A percentile compares a stretch with the other conserved stretches of the same genome.
phyloP scores from a whole-genome alignment of 1,284 basidiomycete species.

The Ceratobasidium sp. region DNA sequence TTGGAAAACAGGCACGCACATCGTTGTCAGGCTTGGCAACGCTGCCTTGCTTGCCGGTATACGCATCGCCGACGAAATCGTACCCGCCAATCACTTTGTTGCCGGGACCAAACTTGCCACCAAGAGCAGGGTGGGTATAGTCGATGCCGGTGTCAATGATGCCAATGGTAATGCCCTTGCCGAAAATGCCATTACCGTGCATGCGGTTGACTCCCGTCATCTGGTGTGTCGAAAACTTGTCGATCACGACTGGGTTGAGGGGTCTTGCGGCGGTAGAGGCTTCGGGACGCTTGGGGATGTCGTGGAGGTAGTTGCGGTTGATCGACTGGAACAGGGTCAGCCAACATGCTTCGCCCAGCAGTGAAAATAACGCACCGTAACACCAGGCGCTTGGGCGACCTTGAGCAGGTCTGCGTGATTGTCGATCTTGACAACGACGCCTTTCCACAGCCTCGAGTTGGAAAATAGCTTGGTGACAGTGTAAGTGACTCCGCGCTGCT shows the following conservation, averaged over 20 bases:
- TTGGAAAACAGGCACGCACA: neutral
- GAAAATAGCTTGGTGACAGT: conserved; percentile 9
- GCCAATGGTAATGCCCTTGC: conserved; percentile 56
- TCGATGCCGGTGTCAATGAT: conserved; percentile 56
- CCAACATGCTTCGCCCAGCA: too few species aligned
- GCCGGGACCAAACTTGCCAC: conserved; percentile 54
- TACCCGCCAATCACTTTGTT: conserved; percentile 51
- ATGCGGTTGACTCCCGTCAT: conserved; percentile 51
- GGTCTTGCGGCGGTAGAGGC: neutral
- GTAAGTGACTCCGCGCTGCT: conserved; percentile 8
- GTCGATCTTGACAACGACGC: conserved; percentile 1
- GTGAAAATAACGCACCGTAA: neutral
- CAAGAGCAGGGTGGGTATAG: conserved; percentile 56
- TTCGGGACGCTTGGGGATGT: neutral
- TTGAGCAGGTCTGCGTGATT: neutral
- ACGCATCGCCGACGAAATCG: conserved; percentile 55
- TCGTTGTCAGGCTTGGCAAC: neutral
- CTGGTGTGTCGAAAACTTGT: conserved; percentile 40
- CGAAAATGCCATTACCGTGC: conserved; percentile 54
- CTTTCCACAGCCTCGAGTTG: conserved; percentile 3
- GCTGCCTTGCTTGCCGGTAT: neutral
- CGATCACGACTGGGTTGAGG: neutral
- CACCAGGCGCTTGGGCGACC: neutral
- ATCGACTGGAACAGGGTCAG: too few species aligned
- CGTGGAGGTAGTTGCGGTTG: neutral